Percentiles rank a stretch among this genome's conserved stretches.
These are phyloP conservation scores for Microcyclospora tardicrescens DNA, from an alignment of 2,329 filamentous ascomycete genomes.

Conservation along the genomic window DNA sequence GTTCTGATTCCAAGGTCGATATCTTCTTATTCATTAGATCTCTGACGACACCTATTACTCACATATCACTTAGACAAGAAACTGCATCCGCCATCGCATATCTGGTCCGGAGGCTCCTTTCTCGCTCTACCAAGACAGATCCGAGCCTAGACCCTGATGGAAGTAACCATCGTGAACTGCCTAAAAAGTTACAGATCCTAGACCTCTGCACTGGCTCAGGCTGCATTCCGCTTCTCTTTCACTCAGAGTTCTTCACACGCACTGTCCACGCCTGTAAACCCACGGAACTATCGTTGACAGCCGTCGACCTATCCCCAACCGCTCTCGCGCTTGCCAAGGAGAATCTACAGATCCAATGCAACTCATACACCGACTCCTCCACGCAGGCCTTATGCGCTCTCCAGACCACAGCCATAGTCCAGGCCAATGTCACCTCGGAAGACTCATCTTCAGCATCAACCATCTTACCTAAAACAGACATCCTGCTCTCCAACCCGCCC, in stretches of 20 bases:
- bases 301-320: constrained; percentile 56
- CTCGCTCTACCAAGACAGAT: constrained; percentile 3
- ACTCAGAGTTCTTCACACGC: constrained; percentile 42
- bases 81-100: constrained; percentile 30
- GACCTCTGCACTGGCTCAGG: constrained; percentile 88
- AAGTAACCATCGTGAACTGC: not conserved
- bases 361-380: not conserved
- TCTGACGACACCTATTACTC: not conserved
- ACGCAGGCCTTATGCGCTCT: not conserved
- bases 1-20: constrained; percentile 69
- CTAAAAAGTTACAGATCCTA: constrained; percentile 45
- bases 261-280: not conserved
- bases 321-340: constrained; percentile 53
- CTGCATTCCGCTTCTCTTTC: constrained; percentile 71
- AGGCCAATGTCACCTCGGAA: too few species aligned
- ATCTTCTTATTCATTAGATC: constrained; percentile 1
- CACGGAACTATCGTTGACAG: constrained; percentile 41
- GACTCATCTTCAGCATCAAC: too few species aligned
- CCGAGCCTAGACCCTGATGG: not conserved
- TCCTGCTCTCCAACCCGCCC: constrained; percentile 80
- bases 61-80: constrained; percentile 27
- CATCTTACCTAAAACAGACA: constrained; percentile 26
- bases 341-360: constrained; percentile 46
- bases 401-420: not conserved
- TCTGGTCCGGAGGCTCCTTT: constrained; percentile 13